These are phyloP conservation scores for Dipodascopsis tothii DNA, from an alignment of 805 yeast genomes.

Conservation along the genomic window DNA sequence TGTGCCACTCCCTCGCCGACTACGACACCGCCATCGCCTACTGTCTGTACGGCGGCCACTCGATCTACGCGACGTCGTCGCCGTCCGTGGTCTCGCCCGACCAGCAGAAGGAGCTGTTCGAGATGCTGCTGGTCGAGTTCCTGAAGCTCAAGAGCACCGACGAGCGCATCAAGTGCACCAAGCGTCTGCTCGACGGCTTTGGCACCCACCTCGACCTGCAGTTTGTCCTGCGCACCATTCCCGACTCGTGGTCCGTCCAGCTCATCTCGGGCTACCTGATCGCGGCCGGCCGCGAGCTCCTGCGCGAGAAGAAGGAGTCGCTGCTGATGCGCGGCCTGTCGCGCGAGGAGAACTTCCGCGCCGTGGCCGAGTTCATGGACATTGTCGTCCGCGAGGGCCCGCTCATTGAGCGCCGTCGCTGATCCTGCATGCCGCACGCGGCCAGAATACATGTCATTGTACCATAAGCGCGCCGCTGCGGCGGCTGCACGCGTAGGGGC, in stretches of 20 bases:
- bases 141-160: slow-evolving; percentile 22
- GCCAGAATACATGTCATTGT: no score
- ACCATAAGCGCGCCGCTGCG: no score
- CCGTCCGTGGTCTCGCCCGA: slow-evolving; percentile 8
- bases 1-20: slow-evolving; percentile 31
- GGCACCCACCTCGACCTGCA: slow-evolving; percentile 28
- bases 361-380: slow-evolving; percentile 20
- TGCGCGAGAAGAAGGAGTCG: slow-evolving; percentile 16
- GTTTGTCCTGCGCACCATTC: slow-evolving; percentile 26
- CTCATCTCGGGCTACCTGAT: slow-evolving; percentile 25
- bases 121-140: slow-evolving; percentile 26
- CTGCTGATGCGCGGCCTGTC: slow-evolving; percentile 21
- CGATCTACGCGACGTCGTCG: slow-evolving; percentile 11
- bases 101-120: slow-evolving; percentile 26
- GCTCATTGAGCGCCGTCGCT: slow-evolving; percentile 15
- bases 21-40: slow-evolving; percentile 32
- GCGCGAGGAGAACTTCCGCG: slow-evolving; percentile 23
- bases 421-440: background rate
- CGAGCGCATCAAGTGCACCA: slow-evolving; percentile 23
- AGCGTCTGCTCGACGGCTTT: slow-evolving; percentile 27
- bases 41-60: slow-evolving; percentile 27
- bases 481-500: no score
- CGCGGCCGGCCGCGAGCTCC: slow-evolving; percentile 18
- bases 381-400: slow-evolving; percentile 19
- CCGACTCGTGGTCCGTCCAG: slow-evolving; percentile 32